Percentiles rank a stretch among this genome's conserved stretches.
These are phyloP conservation scores for Chiua virens DNA, from an alignment of 768 basidiomycete genomes.

Conservation along the genomic window DNA sequence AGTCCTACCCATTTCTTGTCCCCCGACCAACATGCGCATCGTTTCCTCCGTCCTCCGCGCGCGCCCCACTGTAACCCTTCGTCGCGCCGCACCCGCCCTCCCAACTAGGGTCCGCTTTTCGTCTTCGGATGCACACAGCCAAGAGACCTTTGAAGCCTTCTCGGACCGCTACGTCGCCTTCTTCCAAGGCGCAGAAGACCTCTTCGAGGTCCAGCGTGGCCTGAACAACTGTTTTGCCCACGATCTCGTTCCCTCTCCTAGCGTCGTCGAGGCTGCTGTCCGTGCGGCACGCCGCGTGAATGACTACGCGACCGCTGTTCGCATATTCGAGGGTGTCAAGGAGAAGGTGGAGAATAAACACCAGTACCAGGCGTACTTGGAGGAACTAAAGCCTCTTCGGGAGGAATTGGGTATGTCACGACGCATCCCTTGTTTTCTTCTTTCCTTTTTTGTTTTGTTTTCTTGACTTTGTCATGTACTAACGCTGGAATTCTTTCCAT, in stretches of 20 bases:
- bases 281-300: slow-evolving; percentile 88
- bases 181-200: slow-evolving; percentile 90
- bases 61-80: slow-evolving; percentile 45
- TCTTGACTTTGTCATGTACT: neutral
- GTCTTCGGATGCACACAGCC: slow-evolving; percentile 64
- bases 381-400: slow-evolving; percentile 83
- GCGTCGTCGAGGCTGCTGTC: slow-evolving; percentile 84
- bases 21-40: slow-evolving; percentile 51
- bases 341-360: slow-evolving; percentile 98
- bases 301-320: slow-evolving; percentile 95
- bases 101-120: slow-evolving; percentile 29
- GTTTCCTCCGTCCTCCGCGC: slow-evolving; percentile 64
- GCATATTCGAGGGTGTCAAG: slow-evolving; percentile 93
- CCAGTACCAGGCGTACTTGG: slow-evolving; percentile 92
- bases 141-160: slow-evolving; percentile 94
- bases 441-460: neutral
- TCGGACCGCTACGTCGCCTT: slow-evolving; percentile 92
- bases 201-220: slow-evolving; percentile 98
- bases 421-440: neutral
- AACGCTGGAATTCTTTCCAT: neutral
- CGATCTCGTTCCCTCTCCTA: slow-evolving; percentile 86
- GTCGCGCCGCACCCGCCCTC: slow-evolving; percentile 49
- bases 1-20: neutral
- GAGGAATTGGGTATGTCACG: slow-evolving; percentile 81
- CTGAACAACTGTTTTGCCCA: slow-evolving; percentile 99